Evolutionary conservation across 768 basidiomycete species (phyloP).

Genomic region (Leccinellum albellum): DNA sequence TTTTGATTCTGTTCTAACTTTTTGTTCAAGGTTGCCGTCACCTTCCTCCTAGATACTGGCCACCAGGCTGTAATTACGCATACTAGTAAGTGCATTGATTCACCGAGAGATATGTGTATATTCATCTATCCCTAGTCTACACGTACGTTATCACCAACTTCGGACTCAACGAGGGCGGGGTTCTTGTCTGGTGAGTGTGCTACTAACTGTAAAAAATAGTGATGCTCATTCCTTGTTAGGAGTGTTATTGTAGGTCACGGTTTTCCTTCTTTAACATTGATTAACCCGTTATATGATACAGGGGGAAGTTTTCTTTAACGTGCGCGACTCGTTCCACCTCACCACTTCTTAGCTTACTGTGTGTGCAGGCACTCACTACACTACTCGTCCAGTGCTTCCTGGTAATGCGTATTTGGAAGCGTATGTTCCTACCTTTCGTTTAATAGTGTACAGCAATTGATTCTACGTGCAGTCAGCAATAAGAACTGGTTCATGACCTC

Average conservation of each 20-base stretch:
- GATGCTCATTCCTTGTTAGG: constrained; percentile 12
- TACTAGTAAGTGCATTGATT: constrained; percentile 32
- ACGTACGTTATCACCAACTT: constrained; percentile 44
- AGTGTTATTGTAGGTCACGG: constrained; percentile 20
- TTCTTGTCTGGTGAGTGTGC: constrained; percentile 41
- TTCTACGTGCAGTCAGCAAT: constrained; percentile 43
- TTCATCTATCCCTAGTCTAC: constrained; percentile 36
- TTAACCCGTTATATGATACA: constrained; percentile 18
- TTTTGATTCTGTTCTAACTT: not conserved
- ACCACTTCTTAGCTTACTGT: not conserved
- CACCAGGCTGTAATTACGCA: constrained; percentile 56
- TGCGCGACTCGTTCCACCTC: not conserved
- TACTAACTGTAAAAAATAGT: not conserved
- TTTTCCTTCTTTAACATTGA: not conserved
- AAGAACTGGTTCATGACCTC: constrained; percentile 36
- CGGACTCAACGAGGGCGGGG: constrained; percentile 26
- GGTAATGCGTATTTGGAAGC: constrained; percentile 44
- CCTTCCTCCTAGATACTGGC: constrained; percentile 48
- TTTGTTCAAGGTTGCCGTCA: constrained; percentile 42
- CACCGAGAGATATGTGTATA: not conserved
- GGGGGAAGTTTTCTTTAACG: constrained; percentile 52
- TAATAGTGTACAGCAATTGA: not conserved
- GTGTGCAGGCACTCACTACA: constrained; percentile 37
- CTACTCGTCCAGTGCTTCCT: constrained; percentile 56
- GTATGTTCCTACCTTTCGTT: constrained; percentile 28